Percentiles rank a stretch among this genome's conserved stretches.
These are phyloP conservation scores for Cylindrotheca fusiformis DNA, from an alignment of 108 stramenopile species.

Conservation along the genomic window DNA sequence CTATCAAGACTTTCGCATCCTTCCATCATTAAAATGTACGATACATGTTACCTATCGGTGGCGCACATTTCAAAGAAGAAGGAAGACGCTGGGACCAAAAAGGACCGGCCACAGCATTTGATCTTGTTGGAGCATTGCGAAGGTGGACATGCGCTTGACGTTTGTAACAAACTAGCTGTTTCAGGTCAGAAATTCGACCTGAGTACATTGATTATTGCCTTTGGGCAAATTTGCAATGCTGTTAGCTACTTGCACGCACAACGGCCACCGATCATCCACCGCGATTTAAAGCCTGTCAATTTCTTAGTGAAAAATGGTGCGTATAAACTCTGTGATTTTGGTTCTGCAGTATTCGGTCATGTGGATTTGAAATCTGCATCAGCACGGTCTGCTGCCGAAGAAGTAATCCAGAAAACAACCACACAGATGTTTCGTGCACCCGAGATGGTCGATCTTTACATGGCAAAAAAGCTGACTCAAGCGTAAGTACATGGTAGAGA, in stretches of 20 bases:
- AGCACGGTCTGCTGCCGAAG: conserved; percentile 78
- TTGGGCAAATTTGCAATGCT: conserved; percentile 85
- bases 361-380: conserved; percentile 72
- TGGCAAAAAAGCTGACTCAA: conserved; percentile 82
- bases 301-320: conserved; percentile 89
- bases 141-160: conserved; percentile 86
- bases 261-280: conserved; percentile 90
- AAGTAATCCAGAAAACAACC: conserved; percentile 88
- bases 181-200: conserved; percentile 54
- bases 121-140: conserved; percentile 95
- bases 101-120: conserved; percentile 69
- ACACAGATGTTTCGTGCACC: conserved; percentile 97
- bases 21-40: conserved; percentile 66
- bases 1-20: conserved; percentile 64
- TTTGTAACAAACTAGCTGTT: conserved; percentile 60
- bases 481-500: conserved; percentile 54
- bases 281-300: conserved; percentile 98
- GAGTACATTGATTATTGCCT: conserved; percentile 77
- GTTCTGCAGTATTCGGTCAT: conserved; percentile 82
- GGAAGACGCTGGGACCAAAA: conserved; percentile 8
- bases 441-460: conserved; percentile 96
- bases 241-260: conserved; percentile 86
- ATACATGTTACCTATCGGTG: conserved; percentile 50
- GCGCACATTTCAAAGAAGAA: conserved; percentile 5
- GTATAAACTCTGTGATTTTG: conserved; percentile 94